phyloP scores from a whole-genome alignment of 2,329 filamentous ascomycete genomes.

The Hymenoscyphus fraxineus region DNA sequence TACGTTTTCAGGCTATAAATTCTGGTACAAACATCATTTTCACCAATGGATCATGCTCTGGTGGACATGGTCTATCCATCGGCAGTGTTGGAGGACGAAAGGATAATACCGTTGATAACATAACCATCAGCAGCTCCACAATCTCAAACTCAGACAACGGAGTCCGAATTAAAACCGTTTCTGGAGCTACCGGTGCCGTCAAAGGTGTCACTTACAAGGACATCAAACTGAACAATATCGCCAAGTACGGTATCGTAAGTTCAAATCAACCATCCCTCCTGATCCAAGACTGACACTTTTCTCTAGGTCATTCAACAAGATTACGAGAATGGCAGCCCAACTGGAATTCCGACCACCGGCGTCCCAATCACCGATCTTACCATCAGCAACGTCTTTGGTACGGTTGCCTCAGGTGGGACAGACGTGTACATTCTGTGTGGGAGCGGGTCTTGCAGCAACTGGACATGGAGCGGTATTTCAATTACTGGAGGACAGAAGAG shows the following conservation, averaged over 20 bases:
- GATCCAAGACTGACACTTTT: neutral
- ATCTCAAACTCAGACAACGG: conserved; percentile 26
- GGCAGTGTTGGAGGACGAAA: conserved; percentile 51
- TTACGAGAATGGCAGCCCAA: conserved; percentile 42
- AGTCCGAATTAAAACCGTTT: conserved; percentile 55
- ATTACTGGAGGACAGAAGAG: conserved; percentile 49
- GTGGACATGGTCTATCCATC: conserved; percentile 47
- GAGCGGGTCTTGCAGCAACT: conserved; percentile 45
- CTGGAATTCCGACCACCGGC: conserved; percentile 43
- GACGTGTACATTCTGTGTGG: conserved; percentile 52
- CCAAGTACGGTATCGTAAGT: conserved; percentile 40
- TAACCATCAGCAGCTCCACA: conserved; percentile 8
- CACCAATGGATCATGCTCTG: conserved; percentile 21
- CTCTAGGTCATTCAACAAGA: conserved; percentile 51
- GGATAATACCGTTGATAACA: conserved; percentile 10
- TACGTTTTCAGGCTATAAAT: conserved; percentile 43
- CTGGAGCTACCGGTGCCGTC: conserved; percentile 48
- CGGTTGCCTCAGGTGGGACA: conserved; percentile 38
- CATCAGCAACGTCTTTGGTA: conserved; percentile 42
- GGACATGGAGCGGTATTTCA: conserved; percentile 45
- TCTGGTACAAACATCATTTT: conserved; percentile 40
- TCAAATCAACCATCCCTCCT: neutral
- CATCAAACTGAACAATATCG: conserved; percentile 47
- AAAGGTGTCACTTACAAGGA: conserved; percentile 47
- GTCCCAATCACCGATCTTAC: conserved; percentile 48